Percentiles rank a stretch among this genome's conserved stretches.
These are phyloP conservation scores for Epichloe gansuensis DNA, from an alignment of 2,329 filamentous ascomycete species.

Conservation along the genomic window DNA sequence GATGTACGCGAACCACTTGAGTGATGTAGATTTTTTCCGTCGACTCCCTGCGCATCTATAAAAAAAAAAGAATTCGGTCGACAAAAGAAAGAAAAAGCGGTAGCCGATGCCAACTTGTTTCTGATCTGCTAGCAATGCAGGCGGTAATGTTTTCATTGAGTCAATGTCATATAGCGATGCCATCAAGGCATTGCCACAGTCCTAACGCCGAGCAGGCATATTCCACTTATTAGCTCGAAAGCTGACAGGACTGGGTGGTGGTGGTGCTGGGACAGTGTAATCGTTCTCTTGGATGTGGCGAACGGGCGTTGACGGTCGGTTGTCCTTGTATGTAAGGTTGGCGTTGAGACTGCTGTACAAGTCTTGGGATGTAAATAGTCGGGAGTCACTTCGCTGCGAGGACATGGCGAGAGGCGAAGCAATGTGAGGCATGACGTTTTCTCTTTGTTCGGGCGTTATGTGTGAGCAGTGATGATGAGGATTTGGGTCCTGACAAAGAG, in stretches of 20 bases:
- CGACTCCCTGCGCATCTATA: neutral
- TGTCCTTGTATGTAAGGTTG: constrained; percentile 31
- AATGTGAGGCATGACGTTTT: constrained; percentile 22
- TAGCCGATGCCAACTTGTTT: neutral
- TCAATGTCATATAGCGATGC: neutral
- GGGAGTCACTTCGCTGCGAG: constrained; percentile 30
- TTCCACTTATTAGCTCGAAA: constrained; percentile 34
- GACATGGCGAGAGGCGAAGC: constrained; percentile 35
- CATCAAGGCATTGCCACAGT: neutral
- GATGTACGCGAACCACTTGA: neutral
- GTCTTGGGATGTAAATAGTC: constrained; percentile 34
- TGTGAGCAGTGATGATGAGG: neutral
- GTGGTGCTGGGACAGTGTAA: constrained; percentile 51
- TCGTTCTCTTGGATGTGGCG: constrained; percentile 43
- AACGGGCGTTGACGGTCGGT: constrained; percentile 31
- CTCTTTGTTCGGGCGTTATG: neutral
- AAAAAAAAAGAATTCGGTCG: neutral
- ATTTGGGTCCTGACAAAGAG: neutral
- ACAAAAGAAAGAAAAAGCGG: neutral
- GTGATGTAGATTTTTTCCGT: neutral
- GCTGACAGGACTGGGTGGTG: constrained; percentile 50
- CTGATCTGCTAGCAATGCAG: neutral
- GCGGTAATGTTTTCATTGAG: neutral
- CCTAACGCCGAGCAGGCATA: constrained; percentile 2
- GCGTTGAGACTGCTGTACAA: constrained; percentile 41